Base-by-base conservation (phyloP, 148 eudicot genomes). In the Salicornia ramosissima region DNA sequence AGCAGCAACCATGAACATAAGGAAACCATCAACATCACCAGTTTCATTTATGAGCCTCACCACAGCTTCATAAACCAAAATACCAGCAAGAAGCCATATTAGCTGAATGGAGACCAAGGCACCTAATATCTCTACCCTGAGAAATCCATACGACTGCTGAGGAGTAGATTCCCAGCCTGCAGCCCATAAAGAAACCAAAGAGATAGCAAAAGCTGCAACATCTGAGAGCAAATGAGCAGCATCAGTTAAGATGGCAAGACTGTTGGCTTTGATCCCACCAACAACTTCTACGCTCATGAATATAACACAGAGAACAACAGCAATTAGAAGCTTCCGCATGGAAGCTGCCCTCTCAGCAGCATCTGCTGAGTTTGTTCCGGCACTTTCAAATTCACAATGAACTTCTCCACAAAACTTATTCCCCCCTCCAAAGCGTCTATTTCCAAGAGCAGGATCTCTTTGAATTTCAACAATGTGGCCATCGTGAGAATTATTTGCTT, bases 131-230 rank as follows among this genome's bases (percentile, higher is more conserved):
- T 92, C 98, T 18, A 92, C 80, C 74, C 98, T 77, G 47, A 84
- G 90, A 75, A 93, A 93, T 0, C 98, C 98, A 65, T 90, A 93
- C 18, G 96, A 86, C 68, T 88, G 98, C 5, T 86, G 89, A 1
- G 96, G 95, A 30, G 80, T 93, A 26, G 98, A 89, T 80, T 90
- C 98, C 98, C 98, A 93, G 29, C 98, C 95, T 0, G 98, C 71
- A 1, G 90, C 98, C 98, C 98, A 88, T 66, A 93, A 64, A 2
- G 95, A 88, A 70, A 90, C 88, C 65, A 93, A 71, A 3, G 96
- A 93, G 42, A 93, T 88, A 28, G 98, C 95, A 80, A 93, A 93
- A 68, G 98, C 91, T 22, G 96, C 98, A 51, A 90, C 96, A 73
- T 93, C 98, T 0, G 95, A 90, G 0, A 90, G 79, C 78, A 90